A percentile compares a stretch with the other conserved stretches of the same genome.
phyloP scores from a whole-genome alignment of 2,329 filamentous ascomycete genomes.

The Gaeumannomyces sp. region DNA sequence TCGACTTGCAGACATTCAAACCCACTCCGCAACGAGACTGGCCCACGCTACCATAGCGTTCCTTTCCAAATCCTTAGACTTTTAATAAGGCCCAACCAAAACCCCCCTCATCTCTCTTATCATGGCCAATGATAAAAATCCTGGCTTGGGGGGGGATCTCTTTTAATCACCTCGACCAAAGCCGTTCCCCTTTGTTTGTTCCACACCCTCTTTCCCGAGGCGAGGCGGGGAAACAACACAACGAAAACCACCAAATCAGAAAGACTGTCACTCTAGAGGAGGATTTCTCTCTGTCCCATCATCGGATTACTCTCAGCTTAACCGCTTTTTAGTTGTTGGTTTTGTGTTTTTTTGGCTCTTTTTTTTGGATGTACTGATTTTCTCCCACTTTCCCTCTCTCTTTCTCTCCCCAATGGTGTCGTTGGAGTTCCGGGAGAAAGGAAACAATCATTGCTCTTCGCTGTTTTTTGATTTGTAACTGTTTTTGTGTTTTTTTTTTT shows the following conservation, averaged over 20 bases:
- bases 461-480: slow-evolving; percentile 5
- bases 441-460: slow-evolving; percentile 1
- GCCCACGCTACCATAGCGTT: no score
- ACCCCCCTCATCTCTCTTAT: not conserved
- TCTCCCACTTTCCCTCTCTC: not conserved
- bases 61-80: not conserved
- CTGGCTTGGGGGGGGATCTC: not conserved
- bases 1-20: not conserved
- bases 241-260: no score
- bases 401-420: not conserved
- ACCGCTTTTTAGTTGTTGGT: not conserved
- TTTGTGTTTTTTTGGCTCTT: not conserved
- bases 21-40: not conserved
- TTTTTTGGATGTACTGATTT: not conserved
- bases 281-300: not conserved
- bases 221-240: not conserved
- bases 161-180: not conserved
- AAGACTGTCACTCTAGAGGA: not conserved
- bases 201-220: no score
- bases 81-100: not conserved
- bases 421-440: not conserved
- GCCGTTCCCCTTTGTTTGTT: not conserved
- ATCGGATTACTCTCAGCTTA: not conserved
- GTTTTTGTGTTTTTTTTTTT: not conserved
- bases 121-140: no score